phyloP scores from a whole-genome alignment of 73 alveolate genomes.

The Symbiodinium pilosum region DNA sequence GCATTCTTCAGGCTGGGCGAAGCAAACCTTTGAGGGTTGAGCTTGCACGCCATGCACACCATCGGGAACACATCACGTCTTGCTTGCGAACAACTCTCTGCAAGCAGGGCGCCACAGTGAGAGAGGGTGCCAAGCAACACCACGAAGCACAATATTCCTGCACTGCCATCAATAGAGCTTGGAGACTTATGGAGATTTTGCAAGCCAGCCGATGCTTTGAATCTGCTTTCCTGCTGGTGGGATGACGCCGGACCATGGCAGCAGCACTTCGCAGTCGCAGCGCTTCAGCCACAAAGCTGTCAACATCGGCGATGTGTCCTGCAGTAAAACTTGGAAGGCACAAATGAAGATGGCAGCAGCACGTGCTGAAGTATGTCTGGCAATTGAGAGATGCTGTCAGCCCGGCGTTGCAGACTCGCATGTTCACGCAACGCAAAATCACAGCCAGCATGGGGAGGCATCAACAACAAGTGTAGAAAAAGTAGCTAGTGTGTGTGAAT shows the following conservation, averaged over 20 bases:
- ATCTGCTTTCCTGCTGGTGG: constrained; percentile 50
- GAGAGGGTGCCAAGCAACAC: constrained; percentile 30
- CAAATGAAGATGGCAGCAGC: not conserved
- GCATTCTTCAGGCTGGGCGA: constrained; percentile 33
- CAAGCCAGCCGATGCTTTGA: not conserved
- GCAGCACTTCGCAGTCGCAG: constrained; percentile 52
- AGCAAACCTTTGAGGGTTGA: constrained; percentile 73
- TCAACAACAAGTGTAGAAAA: too few relatives aligned
- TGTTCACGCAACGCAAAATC: too few relatives aligned
- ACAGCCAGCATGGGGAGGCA: too few relatives aligned
- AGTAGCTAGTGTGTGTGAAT: too few relatives aligned
- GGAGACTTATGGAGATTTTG: not conserved
- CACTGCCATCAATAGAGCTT: not conserved
- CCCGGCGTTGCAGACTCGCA: too few relatives aligned
- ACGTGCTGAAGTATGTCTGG: not conserved
- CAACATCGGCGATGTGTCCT: too few relatives aligned
- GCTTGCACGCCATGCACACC: not conserved
- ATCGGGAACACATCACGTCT: not conserved
- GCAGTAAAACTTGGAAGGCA: not conserved
- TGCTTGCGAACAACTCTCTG: not conserved
- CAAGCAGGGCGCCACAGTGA: constrained; percentile 17
- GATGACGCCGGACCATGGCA: constrained; percentile 89
- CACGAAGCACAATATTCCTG: constrained; percentile 63
- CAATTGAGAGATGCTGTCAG: too few relatives aligned
- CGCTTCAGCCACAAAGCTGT: constrained; percentile 9